phyloP scores from a whole-genome alignment of 2,329 filamentous ascomycete species.

The Fusarium proliferatum region DNA sequence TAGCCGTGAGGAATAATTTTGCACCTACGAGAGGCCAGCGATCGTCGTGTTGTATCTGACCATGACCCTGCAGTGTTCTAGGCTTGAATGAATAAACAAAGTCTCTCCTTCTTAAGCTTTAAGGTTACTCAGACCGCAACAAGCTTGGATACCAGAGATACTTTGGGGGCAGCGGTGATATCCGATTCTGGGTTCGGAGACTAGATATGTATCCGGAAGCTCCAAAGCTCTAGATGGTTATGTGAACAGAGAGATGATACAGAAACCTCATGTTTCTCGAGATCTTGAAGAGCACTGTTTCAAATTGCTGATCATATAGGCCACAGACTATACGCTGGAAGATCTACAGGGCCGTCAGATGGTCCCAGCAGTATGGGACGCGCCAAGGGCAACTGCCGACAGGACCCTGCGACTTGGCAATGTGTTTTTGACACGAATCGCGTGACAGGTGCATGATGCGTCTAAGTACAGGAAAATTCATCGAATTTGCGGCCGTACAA shows the following conservation, averaged over 20 bases:
- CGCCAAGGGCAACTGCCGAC: background rate
- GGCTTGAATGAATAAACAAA: background rate
- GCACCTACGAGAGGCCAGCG: constrained; percentile 10
- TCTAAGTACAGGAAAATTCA: background rate
- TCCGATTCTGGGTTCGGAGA: background rate
- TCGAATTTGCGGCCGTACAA: background rate
- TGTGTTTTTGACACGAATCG: background rate
- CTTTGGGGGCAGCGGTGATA: background rate
- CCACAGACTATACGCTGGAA: background rate
- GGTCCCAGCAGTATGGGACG: background rate
- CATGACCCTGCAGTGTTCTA: background rate
- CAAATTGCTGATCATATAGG: background rate
- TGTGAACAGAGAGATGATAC: background rate
- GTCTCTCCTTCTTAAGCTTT: background rate
- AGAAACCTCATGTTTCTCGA: background rate
- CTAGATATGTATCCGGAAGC: no score
- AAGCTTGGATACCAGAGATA: background rate
- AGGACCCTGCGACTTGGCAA: constrained; percentile 2
- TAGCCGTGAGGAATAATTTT: constrained; percentile 4
- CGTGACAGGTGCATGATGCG: background rate
- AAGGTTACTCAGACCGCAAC: constrained; percentile 1
- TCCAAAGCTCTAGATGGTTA: no score
- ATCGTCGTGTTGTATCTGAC: background rate
- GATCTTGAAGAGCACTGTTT: background rate
- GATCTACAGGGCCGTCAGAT: background rate